Conservation (phyloP, 495 filamentous ascomycete genomes). For the Hypoxylon rickii region DNA sequence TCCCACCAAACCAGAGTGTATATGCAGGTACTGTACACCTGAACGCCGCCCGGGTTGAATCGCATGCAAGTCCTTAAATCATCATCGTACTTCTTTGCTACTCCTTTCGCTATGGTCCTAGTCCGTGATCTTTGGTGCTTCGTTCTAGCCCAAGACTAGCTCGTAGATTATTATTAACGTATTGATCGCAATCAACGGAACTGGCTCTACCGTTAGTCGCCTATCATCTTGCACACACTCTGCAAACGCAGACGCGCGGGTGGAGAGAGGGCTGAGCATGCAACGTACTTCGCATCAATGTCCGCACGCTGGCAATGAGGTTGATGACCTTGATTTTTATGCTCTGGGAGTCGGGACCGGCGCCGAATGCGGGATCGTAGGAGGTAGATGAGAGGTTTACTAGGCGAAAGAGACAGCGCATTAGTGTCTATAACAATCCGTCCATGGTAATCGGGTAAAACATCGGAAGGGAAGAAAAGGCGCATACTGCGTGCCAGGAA, state of each 20-base stretch:
- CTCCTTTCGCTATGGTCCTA: neutral
- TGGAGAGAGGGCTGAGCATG: conserved; percentile 43
- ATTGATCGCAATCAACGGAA: conserved; percentile 93
- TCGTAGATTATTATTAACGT: conserved; percentile 88
- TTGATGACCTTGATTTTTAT: conserved; percentile 87
- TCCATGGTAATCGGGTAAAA: neutral
- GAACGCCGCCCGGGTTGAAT: conserved; percentile 25
- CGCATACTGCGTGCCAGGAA: conserved; percentile 91
- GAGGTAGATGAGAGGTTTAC: conserved; percentile 76
- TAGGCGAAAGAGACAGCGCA: conserved; percentile 39
- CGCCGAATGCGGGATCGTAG: conserved; percentile 76
- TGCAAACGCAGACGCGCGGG: neutral
- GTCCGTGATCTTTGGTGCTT: neutral
- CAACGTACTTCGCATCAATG: conserved; percentile 93
- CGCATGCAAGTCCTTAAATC: conserved; percentile 18
- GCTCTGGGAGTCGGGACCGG: conserved; percentile 67
- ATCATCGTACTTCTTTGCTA: conserved; percentile 10
- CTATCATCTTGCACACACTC: neutral
- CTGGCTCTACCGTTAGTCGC: conserved; percentile 49
- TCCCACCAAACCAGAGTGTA: conserved; percentile 12
- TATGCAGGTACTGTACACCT: conserved; percentile 14
- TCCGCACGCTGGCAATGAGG: conserved; percentile 87
- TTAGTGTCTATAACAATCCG: neutral
- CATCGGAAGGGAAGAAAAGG: conserved; percentile 1
- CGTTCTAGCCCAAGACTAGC: conserved; percentile 72